Conservation (phyloP, 2,329 filamentous ascomycete genomes). For the Fusarium graminum region DNA sequence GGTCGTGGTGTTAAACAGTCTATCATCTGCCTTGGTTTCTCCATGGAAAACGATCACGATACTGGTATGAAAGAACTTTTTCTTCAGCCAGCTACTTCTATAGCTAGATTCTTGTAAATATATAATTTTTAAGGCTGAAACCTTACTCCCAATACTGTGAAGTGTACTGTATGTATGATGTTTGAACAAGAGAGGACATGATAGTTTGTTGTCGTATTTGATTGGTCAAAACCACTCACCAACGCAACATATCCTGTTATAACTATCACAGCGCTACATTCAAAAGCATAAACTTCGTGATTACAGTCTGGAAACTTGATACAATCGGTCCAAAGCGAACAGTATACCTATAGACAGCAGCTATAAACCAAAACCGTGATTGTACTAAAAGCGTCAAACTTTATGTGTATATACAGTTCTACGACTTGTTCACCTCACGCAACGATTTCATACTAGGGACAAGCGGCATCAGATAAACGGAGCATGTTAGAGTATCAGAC, state of each 20-base stretch:
- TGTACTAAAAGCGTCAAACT: too few relatives aligned
- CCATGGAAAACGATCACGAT: background rate
- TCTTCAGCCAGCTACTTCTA: background rate
- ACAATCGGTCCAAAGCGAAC: too few relatives aligned
- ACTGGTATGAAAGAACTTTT: background rate
- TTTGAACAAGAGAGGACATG: background rate
- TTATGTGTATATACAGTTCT: too few relatives aligned
- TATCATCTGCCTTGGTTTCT: conserved; percentile 1
- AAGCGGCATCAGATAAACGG: too few relatives aligned
- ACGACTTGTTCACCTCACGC: too few relatives aligned
- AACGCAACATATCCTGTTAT: background rate
- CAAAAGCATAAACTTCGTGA: too few relatives aligned
- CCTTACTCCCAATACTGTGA: rapidly evolving
- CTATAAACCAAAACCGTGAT: too few relatives aligned
- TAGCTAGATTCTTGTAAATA: conserved; percentile 14
- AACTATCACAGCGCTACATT: too few relatives aligned
- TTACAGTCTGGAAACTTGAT: too few relatives aligned
- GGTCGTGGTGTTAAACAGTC: conserved; percentile 22
- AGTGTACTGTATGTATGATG: background rate
- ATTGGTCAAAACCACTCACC: background rate
- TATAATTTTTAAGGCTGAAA: conserved; percentile 4
- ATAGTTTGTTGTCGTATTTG: background rate
- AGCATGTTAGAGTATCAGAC: too few relatives aligned
- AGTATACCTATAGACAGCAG: too few relatives aligned
- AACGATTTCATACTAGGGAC: too few relatives aligned